phyloP scores from a whole-genome alignment of 768 basidiomycete genomes.

The Fomitopsis serialis region DNA sequence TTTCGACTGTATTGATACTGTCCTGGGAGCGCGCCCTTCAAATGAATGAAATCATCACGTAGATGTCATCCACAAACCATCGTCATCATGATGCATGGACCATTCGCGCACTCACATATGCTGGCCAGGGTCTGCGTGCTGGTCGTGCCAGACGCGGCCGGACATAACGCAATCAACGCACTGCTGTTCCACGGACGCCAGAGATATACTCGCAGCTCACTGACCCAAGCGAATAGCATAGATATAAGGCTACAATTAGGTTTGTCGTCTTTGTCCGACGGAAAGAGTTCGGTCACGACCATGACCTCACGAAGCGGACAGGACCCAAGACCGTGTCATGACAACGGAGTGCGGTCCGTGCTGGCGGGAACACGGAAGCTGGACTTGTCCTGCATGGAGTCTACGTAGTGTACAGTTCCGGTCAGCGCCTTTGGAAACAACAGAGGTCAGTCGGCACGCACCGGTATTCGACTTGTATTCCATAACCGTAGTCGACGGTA shows the following conservation, averaged over 20 bases:
- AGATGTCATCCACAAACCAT: too few species aligned
- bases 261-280: not conserved
- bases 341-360: conserved; percentile 25
- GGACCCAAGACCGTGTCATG: conserved; percentile 16
- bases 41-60: too few species aligned
- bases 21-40: too few species aligned
- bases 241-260: not conserved
- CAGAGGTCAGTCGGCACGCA: conserved; percentile 24
- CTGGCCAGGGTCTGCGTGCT: too few species aligned
- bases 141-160: too few species aligned
- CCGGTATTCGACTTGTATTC: conserved; percentile 96
- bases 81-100: too few species aligned
- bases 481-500: conserved; percentile 77
- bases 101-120: too few species aligned
- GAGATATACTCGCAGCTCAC: not conserved
- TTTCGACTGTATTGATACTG: too few species aligned
- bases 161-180: too few species aligned
- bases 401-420: conserved; percentile 36
- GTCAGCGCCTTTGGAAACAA: not conserved
- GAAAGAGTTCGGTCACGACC: not conserved
- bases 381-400: conserved; percentile 86
- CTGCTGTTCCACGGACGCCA: too few species aligned
- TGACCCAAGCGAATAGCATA: not conserved
- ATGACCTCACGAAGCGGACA: not conserved
- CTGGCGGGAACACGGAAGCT: conserved; percentile 52